Evolutionary conservation across 1,284 basidiomycete genomes (phyloP), one percentile per base, ranked within the genome.

Genomic region (Stereum hirsutum): DNA sequence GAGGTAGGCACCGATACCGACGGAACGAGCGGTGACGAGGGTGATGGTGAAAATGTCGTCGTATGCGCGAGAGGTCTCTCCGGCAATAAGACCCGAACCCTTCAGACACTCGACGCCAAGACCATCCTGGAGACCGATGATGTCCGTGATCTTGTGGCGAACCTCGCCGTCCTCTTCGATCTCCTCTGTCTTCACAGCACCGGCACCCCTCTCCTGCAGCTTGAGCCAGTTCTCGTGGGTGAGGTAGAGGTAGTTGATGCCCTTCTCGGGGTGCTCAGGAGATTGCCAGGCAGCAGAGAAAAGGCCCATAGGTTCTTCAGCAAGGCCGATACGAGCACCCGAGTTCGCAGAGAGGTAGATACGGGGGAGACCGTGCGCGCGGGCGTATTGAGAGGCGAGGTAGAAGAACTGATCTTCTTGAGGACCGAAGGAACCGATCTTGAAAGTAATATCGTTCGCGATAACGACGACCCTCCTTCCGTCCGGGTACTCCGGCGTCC

Each of bases 1-100:
- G 45, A 99, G 88, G 66, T 99, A 99, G 30, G 96, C 96, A 59
- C 96, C 96, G 56, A 99, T 99, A 67, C 96, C 96, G 54, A 99
- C 96, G 5, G 94, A 98, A 44, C 96, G 90, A 53, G 94, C 96
- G 34, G 94, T 97, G 54, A 99, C 95, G 57, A 99, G 82, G 17
- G 96, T 99, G 62, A 98, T 94, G 41, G 96, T 99, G 74, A 99
- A 99, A 62, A 99, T 97, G 61, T 98, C 92, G 56, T 99, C 93
- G 63, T 97, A 97, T 0, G 96, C 96, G 34, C 96, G 82, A 38
- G 94, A 96, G 0, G 96, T 99, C 66, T 97, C 96, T 49, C 96
- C 96, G 32, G 96, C 96, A 58, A 99, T 99, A 55, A 99, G 81
- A 66, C 96, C 96, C 32, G 94, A 97, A 35, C 96, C 96, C 57